Evolutionary conservation across 257 asterid species (phyloP), one percentile per base, ranked within the genome.

Genomic region (Prunella vulgaris): DNA sequence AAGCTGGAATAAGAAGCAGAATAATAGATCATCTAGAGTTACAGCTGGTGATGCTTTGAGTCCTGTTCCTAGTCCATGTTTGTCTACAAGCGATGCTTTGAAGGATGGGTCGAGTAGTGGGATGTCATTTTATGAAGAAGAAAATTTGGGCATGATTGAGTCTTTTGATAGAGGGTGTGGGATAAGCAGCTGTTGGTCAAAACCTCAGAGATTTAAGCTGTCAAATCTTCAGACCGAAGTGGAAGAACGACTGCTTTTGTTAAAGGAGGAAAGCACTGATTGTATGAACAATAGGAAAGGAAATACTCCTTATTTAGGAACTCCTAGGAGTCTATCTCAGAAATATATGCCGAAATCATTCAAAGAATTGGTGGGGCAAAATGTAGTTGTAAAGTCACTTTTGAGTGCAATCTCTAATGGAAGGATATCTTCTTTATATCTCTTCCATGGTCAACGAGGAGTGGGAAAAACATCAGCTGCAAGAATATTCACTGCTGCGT

Each of bases 361-460:
- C 56, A 24, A 70, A 38, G 97, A 90, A 22, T 79, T 93, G 78
- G 86, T 88, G 61, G 99, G 97, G 28, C 96, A 93, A 75, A 71
- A 37, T 61, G 76, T 76, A 10, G 87, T 93, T 25, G 74, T 85
- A 3, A 82, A 67, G 49, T 83, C 97, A 72, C 90, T 93, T 44
- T 35, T 81, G 60, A 84, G 68, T 65, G 87, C 96, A 67, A 78
- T 90, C 76, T 80, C 86, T 24, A 81, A 22, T 22, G 77, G 72
- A 38, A 75, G 74, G 75, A 80, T 90, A 78, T 52, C 79, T 73
- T 79, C 96, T 3, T 70, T 87, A 17, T 88, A 84, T 74, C 76
- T 93, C 58, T 93, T 90, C 60, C 90, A 93, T 52, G 97, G 97
- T 40, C 99, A 95, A 12, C 87, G 95, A 10, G 99, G 99, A 49